Percentiles rank a stretch among this genome's conserved stretches.
phyloP scores from a whole-genome alignment of 2,329 filamentous ascomycete species.

The Pochonia chlamydosporia region DNA sequence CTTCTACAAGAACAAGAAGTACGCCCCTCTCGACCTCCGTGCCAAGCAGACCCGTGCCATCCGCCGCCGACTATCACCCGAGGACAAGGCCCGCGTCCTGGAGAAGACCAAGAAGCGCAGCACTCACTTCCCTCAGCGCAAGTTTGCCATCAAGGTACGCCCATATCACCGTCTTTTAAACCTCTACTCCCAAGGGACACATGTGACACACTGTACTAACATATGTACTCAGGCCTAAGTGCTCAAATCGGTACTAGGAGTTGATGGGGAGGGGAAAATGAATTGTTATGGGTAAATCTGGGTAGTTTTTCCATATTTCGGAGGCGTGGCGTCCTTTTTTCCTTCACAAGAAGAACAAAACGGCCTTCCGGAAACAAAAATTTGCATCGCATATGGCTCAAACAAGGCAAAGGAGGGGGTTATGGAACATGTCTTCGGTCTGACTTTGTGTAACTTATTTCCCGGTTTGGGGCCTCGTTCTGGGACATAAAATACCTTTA shows the following conservation, averaged over 20 bases:
- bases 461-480: conserved; percentile 29
- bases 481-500: conserved; percentile 18
- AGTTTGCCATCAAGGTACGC: conserved; percentile 94
- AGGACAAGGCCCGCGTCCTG: conserved; percentile 78
- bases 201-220: not conserved
- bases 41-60: conserved; percentile 97
- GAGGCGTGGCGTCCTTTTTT: conserved; percentile 33
- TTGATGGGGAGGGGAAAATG: conserved; percentile 8
- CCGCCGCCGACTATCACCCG: conserved; percentile 86
- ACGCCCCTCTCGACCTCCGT: conserved; percentile 96
- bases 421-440: conserved; percentile 20
- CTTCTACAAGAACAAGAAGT: conserved; percentile 99
- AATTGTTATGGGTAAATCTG: conserved; percentile 5
- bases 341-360: conserved; percentile 16
- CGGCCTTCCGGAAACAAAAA: conserved; percentile 22
- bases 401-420: conserved; percentile 16
- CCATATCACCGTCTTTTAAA: too few species aligned
- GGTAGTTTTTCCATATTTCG: conserved; percentile 13
- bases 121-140: conserved; percentile 96
- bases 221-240: conserved; percentile 9
- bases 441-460: conserved; percentile 30
- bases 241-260: conserved; percentile 1
- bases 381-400: conserved; percentile 34
- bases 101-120: conserved; percentile 96
- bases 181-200: too few species aligned